Evolutionary conservation across 208 protist species (phyloP).

Genomic region (Kentomonas sorsogonicus): DNA sequence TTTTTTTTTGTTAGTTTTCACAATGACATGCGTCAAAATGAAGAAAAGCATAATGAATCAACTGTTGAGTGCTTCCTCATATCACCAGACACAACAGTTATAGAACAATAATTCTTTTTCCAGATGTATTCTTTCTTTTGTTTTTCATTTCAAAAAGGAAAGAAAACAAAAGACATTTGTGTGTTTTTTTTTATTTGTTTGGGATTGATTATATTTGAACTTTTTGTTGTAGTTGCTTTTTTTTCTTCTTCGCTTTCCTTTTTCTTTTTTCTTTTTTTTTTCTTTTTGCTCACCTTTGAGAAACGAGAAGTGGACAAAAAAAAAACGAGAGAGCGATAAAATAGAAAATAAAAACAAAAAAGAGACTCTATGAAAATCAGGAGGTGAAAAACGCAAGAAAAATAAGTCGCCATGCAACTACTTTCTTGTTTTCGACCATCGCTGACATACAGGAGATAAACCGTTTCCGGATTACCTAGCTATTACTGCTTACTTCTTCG

Average conservation of each 20-base stretch:
- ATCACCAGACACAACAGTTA: too few relatives aligned
- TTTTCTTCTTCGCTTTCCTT: conserved; percentile 7
- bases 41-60: too few relatives aligned
- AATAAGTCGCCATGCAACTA: too few relatives aligned
- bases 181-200: conserved; percentile 8
- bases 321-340: background rate
- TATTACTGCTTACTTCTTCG: too few relatives aligned
- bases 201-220: background rate
- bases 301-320: conserved; percentile 1
- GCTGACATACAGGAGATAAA: too few relatives aligned
- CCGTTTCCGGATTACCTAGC: too few relatives aligned
- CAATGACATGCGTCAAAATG: conserved; percentile 2
- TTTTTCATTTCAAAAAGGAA: conserved; percentile 4
- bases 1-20: too few relatives aligned
- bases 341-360: conserved; percentile 2
- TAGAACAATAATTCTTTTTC: too few relatives aligned
- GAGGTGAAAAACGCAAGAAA: conserved; percentile 4
- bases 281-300: background rate
- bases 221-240: conserved; percentile 8
- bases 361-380: too few relatives aligned
- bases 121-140: background rate
- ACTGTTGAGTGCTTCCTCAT: too few relatives aligned
- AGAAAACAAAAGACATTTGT: conserved; percentile 9
- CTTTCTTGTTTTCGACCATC: too few relatives aligned
- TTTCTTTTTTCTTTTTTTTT: conserved; percentile 12